Percentiles rank a stretch among this genome's conserved stretches.
phyloP scores from a whole-genome alignment of 805 yeast genomes.

The Candida odintsovae region DNA sequence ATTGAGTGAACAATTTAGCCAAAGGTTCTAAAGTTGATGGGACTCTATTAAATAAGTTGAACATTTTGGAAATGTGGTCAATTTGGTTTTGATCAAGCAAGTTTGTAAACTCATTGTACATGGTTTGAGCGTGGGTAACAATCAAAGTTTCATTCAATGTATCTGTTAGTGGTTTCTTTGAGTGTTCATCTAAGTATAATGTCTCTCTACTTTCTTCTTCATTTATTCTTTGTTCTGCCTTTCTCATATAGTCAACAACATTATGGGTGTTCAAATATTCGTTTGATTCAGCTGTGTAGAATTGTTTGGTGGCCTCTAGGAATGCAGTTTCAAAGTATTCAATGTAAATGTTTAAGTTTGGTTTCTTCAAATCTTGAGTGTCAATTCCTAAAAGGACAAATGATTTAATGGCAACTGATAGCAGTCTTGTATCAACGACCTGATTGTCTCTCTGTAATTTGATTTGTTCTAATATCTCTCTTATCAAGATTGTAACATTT shows the following conservation, averaged over 20 bases:
- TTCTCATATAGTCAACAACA: conserved; percentile 85
- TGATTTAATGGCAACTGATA: conserved; percentile 75
- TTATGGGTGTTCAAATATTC: conserved; percentile 65
- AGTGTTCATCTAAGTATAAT: conserved; percentile 78
- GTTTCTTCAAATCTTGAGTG: conserved; percentile 79
- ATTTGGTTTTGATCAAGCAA: conserved; percentile 68
- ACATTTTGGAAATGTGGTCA: conserved; percentile 75
- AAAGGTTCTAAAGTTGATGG: conserved; percentile 75
- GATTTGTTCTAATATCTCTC: conserved; percentile 71
- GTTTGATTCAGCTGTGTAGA: conserved; percentile 63
- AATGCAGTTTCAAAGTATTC: conserved; percentile 74
- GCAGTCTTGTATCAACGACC: conserved; percentile 56
- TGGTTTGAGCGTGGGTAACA: conserved; percentile 65
- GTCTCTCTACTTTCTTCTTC: conserved; percentile 81
- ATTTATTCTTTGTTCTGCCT: conserved; percentile 73
- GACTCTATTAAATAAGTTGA: conserved; percentile 67
- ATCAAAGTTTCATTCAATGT: conserved; percentile 73
- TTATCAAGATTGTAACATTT: conserved; percentile 53
- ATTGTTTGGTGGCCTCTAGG: conserved; percentile 60
- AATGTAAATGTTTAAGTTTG: conserved; percentile 76
- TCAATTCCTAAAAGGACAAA: conserved; percentile 89
- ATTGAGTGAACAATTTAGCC: conserved; percentile 63
- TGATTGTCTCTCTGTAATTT: conserved; percentile 75
- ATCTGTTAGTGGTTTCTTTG: conserved; percentile 70
- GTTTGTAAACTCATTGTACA: conserved; percentile 72